Percentiles rank a stretch among this genome's conserved stretches.
Evolutionary conservation across 805 yeast genomes (phyloP).

Genomic region (Peterozyma toletana): DNA sequence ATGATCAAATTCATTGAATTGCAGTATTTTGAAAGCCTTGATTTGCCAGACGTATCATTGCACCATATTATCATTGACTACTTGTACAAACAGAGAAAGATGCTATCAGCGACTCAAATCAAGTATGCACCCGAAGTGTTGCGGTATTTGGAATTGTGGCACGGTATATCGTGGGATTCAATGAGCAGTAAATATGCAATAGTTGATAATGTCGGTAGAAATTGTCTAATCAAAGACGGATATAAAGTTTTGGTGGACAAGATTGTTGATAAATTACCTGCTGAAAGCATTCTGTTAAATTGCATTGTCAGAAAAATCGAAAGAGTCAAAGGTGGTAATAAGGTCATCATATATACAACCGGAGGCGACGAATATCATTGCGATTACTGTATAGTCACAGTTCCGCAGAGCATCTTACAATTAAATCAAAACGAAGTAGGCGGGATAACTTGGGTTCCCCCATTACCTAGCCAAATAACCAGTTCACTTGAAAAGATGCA

Average conservation of each 20-base stretch:
- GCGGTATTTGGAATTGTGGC: slow-evolving; percentile 70
- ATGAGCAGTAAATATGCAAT: slow-evolving; percentile 64
- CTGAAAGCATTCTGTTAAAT: slow-evolving; percentile 27
- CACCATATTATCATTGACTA: slow-evolving; percentile 39
- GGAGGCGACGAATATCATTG: slow-evolving; percentile 26
- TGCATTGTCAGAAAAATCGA: slow-evolving; percentile 34
- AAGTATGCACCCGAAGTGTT: slow-evolving; percentile 42
- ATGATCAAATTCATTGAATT: slow-evolving; percentile 52
- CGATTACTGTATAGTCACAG: slow-evolving; percentile 62
- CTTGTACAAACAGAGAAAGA: slow-evolving; percentile 32
- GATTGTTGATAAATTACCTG: slow-evolving; percentile 31
- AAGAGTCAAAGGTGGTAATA: slow-evolving; percentile 15
- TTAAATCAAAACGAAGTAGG: slow-evolving; percentile 27
- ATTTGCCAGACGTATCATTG: slow-evolving; percentile 43
- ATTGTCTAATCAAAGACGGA: slow-evolving; percentile 61
- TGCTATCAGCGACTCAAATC: slow-evolving; percentile 46
- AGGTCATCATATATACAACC: slow-evolving; percentile 25
- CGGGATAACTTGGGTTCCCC: slow-evolving; percentile 48
- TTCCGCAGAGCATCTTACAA: slow-evolving; percentile 68
- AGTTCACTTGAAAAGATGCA: slow-evolving; percentile 41
- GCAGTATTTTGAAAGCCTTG: slow-evolving; percentile 42
- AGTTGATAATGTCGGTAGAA: slow-evolving; percentile 73
- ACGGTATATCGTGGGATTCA: slow-evolving; percentile 61
- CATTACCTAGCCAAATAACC: slow-evolving; percentile 37
- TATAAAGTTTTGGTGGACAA: slow-evolving; percentile 46